Evolutionary conservation across 495 filamentous ascomycete genomes (phyloP).

Genomic region (Glonium stellatum): DNA sequence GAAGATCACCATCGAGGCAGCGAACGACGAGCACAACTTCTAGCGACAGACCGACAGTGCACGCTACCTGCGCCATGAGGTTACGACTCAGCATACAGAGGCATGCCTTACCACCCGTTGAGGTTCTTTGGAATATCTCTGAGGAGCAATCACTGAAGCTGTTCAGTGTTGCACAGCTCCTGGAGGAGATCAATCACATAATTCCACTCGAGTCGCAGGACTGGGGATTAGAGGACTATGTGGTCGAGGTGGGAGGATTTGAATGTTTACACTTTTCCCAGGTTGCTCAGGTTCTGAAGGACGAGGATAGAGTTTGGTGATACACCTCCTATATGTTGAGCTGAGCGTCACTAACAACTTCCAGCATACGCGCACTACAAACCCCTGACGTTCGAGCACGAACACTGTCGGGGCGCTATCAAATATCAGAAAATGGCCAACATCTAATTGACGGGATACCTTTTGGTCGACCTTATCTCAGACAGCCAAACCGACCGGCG

Average conservation of each 20-base stretch:
- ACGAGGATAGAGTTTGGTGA: conserved; percentile 80
- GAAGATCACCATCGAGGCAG: too few relatives aligned
- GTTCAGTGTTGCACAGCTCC: conserved; percentile 66
- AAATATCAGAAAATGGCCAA: conserved; percentile 72
- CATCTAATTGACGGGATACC: conserved; percentile 85
- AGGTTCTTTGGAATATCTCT: conserved; percentile 63
- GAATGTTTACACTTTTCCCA: conserved; percentile 86
- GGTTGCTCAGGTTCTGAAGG: conserved; percentile 61
- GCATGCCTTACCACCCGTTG: conserved; percentile 67
- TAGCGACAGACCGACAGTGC: too few relatives aligned
- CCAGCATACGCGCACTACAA: conserved; percentile 73
- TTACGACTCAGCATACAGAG: conserved; percentile 76
- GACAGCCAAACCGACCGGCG: conserved; percentile 55
- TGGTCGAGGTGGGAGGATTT: conserved; percentile 72
- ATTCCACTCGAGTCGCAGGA: conserved; percentile 75
- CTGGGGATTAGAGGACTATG: conserved; percentile 92
- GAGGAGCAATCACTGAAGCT: conserved; percentile 32
- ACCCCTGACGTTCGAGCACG: conserved; percentile 67
- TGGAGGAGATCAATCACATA: conserved; percentile 76
- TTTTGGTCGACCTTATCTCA: conserved; percentile 70
- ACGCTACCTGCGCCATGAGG: conserved; percentile 49
- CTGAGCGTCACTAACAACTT: conserved; percentile 12
- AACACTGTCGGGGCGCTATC: conserved; percentile 69
- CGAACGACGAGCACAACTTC: too few relatives aligned
- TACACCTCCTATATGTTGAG: not conserved